Percentiles rank a stretch among this genome's conserved stretches.
These are phyloP conservation scores for Aspergillus sclerotioniger DNA, from an alignment of 495 filamentous ascomycete genomes.

Conservation along the genomic window DNA sequence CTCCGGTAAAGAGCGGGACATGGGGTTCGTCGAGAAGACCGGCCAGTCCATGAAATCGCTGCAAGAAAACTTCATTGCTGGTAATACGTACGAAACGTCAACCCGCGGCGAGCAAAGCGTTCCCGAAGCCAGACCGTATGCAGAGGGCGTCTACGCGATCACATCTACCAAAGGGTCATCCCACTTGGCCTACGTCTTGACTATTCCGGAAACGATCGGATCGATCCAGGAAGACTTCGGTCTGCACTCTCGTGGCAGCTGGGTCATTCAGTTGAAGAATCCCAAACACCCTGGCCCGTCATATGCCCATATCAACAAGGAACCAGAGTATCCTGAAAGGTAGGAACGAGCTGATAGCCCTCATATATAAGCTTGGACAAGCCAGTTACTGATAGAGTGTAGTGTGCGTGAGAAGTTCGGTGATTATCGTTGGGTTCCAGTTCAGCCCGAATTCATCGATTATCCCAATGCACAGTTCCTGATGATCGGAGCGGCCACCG, in stretches of 20 bases:
- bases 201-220: conserved; percentile 67
- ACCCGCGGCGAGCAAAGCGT: conserved; percentile 68
- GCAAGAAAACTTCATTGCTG: conserved; percentile 66
- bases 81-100: conserved; percentile 71
- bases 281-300: conserved; percentile 66
- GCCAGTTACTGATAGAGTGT: conserved; percentile 6
- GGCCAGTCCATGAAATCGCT: conserved; percentile 65
- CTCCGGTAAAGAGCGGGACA: conserved; percentile 69
- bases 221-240: conserved; percentile 79
- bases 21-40: conserved; percentile 82
- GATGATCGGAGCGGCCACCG: conserved; percentile 71
- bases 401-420: conserved; percentile 72
- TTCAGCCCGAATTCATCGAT: conserved; percentile 73
- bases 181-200: conserved; percentile 81
- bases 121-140: conserved; percentile 71
- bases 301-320: conserved; percentile 60
- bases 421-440: conserved; percentile 69
- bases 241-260: conserved; percentile 68
- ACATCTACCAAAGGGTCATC: conserved; percentile 67
- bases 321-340: conserved; percentile 72
- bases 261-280: conserved; percentile 78
- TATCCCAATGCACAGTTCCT: conserved; percentile 79
- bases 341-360: no score
- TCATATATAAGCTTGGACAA: no score
- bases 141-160: conserved; percentile 85